These are phyloP conservation scores for Parmelia sp. DNA, from an alignment of 495 filamentous ascomycete species.

Conservation along the genomic window DNA sequence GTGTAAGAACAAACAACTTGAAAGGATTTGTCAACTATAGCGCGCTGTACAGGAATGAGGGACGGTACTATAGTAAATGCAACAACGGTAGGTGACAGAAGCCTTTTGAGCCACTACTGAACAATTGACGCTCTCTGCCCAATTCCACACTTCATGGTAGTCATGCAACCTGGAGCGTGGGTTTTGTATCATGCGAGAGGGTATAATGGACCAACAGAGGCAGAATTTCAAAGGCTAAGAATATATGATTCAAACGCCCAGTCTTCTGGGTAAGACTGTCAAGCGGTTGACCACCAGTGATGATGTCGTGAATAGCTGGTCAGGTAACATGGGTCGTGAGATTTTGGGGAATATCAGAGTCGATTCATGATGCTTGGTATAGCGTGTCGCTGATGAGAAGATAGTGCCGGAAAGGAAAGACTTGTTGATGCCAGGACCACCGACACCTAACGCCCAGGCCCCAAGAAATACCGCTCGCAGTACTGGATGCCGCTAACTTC, in stretches of 20 bases:
- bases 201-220: conserved; percentile 5
- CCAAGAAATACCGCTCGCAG: conserved; percentile 12
- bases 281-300: conserved; percentile 10
- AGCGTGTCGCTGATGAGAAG: conserved; percentile 17
- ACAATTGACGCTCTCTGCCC: conserved; percentile 11
- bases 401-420: conserved; percentile 19
- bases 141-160: background rate
- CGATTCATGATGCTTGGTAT: conserved; percentile 15
- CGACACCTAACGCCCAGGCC: conserved; percentile 5
- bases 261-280: background rate
- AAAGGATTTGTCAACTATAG: conserved; percentile 8
- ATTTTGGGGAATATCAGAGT: conserved; percentile 16
- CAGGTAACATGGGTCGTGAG: conserved; percentile 13
- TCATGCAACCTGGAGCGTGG: conserved; percentile 8
- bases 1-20: background rate
- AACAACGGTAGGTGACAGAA: conserved; percentile 26
- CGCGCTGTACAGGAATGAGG: conserved; percentile 20
- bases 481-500: conserved; percentile 18
- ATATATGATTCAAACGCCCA: conserved; percentile 1
- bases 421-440: conserved; percentile 6
- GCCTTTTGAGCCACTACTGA: conserved; percentile 23
- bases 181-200: conserved; percentile 7
- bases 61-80: conserved; percentile 24
- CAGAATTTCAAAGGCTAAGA: background rate
- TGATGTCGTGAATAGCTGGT: conserved; percentile 6